phyloP scores from a whole-genome alignment of 148 eudicot genomes.

The Fagopyrum esculentum region DNA sequence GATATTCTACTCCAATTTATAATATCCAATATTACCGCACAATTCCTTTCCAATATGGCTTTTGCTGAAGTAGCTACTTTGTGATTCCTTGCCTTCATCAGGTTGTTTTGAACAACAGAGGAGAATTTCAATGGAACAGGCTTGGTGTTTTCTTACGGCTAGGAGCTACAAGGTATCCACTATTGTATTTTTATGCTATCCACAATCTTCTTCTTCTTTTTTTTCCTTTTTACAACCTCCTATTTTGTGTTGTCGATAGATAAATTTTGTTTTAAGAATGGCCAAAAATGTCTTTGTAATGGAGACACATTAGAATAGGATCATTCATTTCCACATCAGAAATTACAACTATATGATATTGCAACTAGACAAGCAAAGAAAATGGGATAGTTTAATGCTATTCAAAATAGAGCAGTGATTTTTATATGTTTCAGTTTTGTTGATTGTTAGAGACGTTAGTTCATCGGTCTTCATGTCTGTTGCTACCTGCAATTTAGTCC shows the following conservation, averaged over 20 bases:
- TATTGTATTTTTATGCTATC: neutral
- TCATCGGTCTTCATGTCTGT: neutral
- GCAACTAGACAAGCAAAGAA: neutral
- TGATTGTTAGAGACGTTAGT: neutral
- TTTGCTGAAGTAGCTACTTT: neutral
- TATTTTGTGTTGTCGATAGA: neutral
- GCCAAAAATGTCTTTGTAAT: neutral
- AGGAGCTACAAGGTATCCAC: slow-evolving; percentile 60
- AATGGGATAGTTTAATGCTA: neutral
- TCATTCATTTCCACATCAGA: neutral
- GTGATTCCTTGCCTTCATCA: slow-evolving; percentile 22
- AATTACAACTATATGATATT: neutral
- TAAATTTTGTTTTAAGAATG: neutral
- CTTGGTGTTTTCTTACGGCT: slow-evolving; percentile 73
- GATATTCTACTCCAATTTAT: neutral
- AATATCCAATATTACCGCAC: neutral
- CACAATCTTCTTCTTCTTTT: neutral
- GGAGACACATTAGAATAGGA: neutral
- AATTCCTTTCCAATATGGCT: neutral
- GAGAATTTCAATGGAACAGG: slow-evolving; percentile 81
- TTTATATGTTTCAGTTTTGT: neutral
- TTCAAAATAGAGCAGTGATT: no score
- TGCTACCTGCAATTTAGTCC: neutral
- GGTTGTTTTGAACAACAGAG: slow-evolving; percentile 74
- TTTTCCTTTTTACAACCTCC: neutral